Conservation (phyloP, 495 filamentous ascomycete species). For the Pyronema omphalodes region DNA sequence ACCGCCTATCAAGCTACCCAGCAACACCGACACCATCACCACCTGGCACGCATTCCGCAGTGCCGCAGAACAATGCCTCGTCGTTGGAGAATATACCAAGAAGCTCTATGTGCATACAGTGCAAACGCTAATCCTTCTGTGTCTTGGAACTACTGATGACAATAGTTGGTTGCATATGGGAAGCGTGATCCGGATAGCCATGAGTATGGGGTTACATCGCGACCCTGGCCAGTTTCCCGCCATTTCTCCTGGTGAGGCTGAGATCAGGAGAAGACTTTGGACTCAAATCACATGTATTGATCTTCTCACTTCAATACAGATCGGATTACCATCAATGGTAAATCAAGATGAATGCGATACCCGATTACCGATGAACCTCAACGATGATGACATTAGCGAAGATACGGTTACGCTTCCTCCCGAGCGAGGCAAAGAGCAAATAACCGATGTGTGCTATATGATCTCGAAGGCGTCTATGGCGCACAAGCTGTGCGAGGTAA, state of each 20-base stretch:
- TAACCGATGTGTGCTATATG: slow-evolving; percentile 77
- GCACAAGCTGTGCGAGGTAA: slow-evolving; percentile 42
- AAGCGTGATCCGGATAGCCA: slow-evolving; percentile 65
- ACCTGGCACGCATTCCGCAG: slow-evolving; percentile 63
- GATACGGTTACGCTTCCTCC: slow-evolving; percentile 58
- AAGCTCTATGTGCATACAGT: slow-evolving; percentile 58
- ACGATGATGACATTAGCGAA: slow-evolving; percentile 83
- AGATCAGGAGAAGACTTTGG: slow-evolving; percentile 86
- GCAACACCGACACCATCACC: slow-evolving; percentile 53
- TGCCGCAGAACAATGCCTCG: slow-evolving; percentile 71
- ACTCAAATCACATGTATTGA: slow-evolving; percentile 64
- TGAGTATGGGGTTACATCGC: slow-evolving; percentile 91
- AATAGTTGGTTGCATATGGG: slow-evolving; percentile 71
- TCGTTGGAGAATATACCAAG: slow-evolving; percentile 78
- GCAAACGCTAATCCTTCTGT: slow-evolving; percentile 75
- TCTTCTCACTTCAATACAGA: slow-evolving; percentile 75
- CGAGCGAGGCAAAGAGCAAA: slow-evolving; percentile 52
- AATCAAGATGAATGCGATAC: slow-evolving; percentile 68
- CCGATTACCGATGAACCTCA: slow-evolving; percentile 70
- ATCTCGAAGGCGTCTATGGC: slow-evolving; percentile 57
- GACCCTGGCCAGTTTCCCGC: slow-evolving; percentile 65
- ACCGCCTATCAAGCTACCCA: slow-evolving; percentile 66
- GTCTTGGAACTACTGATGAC: slow-evolving; percentile 55
- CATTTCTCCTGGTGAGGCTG: slow-evolving; percentile 71
- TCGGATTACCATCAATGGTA: slow-evolving; percentile 80